Base-by-base conservation (phyloP, 2,329 filamentous ascomycete species). In the Colletotrichum salicis region DNA sequence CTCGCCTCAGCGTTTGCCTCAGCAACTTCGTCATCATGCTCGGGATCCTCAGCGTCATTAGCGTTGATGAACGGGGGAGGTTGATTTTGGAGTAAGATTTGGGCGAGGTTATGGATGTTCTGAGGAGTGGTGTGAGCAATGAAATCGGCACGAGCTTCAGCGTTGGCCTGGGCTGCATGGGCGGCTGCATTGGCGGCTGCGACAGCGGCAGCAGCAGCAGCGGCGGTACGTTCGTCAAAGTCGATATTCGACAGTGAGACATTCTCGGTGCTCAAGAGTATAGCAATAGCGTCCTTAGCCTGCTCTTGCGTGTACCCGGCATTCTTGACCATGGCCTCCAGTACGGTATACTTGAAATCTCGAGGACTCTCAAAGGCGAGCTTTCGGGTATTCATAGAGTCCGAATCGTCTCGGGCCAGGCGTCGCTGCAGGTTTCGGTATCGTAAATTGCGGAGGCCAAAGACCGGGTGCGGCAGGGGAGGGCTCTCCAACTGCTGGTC, bases 401-500 rank as follows among this genome's bases (percentile, higher is more conserved):
- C 52, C 29, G 58, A 55, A 8, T 72, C 61, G 37, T 33, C 22
- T 48, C 48, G 51, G 19, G 58, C 48, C 24, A 66, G 31, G 4
- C 57, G 72, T 37, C 31, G 65, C 54, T 74, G 72, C 29, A 66
- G 62, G 75, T n/a, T 75, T 55, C 65, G 67, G 15, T 57, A 60
- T 31, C 55, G 71, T 22, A 58, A 61, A 15, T 54, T 61, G 55
- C 74, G 62, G 1, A 72, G 60, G 12, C 74, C 74, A 71, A 85
- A 85, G n/a, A 84, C 78, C 3, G 81, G 77, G 19, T 80, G 78
- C 6, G 74, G 78, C 41, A 74, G 71, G 1, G 81, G 82, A 22
- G 83, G 80, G 58, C 87, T 82, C 24, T 87, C 82, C 6, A 82
- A 82, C 57, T 86, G 86, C 22, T 85, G 80, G 77, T 93, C 90